Base-by-base conservation (phyloP, 495 filamentous ascomycete species). In the Parmelia sp. region DNA sequence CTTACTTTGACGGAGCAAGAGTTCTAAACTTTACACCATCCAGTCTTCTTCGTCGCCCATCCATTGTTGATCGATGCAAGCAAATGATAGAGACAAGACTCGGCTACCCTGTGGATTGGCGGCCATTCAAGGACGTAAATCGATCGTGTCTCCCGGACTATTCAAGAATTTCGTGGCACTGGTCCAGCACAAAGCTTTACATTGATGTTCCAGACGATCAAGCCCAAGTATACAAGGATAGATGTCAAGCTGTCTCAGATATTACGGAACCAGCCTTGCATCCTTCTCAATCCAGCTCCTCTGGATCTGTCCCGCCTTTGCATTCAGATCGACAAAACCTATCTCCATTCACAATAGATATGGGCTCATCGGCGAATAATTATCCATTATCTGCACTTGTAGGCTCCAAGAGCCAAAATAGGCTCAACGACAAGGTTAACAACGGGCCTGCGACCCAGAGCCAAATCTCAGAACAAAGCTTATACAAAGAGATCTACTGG, bases 121-220 rank as follows among this genome's bases (percentile, higher is more conserved):
- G 57, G 23, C 57, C 57, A 60, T 37, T 60, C 21, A 37, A 36
- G 29, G n/a, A 60, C 40, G 57, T 23, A 35, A 25, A 60, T 35
- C 29, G 57, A 37, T 36, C 57, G 29, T 60, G 57, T 37, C 29
- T 31, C 40, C 57, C 14, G 37, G 57, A 19, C 37, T 36, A 60
- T 37, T 60, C 29, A 17, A 60, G 57, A 42, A 60, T 60, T 35
- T 60, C 57, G 6, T 60, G 57, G 57, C 14, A 36, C 29, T 60
- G 57, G 57, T 35, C 8, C 29, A 60, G 25, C 25, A 25, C 17
- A 37, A 36, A 25, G 35, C 31, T 60, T 23, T 37, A 37, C 57
- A 60, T 60, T 9, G 57, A 60, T 42, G 29, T 37, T 37, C 57
- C 57, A 23, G 29, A 40, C 15, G 35, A 4, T 21, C 25, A 37